A percentile compares a stretch with the other conserved stretches of the same genome.
Evolutionary conservation across 192 early-diverging fungal species (phyloP).

Genomic region (Linnemannia schmuckeri): DNA sequence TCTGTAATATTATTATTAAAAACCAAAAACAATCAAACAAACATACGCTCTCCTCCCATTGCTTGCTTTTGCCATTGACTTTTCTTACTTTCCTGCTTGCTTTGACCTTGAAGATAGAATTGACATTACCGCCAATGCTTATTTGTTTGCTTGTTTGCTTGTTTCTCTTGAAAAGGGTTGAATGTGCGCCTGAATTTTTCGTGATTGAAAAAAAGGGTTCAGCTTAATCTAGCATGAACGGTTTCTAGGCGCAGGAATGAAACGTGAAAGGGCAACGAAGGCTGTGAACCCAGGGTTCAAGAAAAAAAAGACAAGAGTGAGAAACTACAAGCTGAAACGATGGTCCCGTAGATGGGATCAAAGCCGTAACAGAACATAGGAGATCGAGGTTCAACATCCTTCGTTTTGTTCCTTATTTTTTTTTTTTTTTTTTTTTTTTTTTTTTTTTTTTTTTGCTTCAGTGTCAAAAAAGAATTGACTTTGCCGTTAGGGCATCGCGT

Average conservation of each 20-base stretch:
- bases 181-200: too few species aligned
- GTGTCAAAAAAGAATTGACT: too few species aligned
- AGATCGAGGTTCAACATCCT: background rate
- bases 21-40: conserved; percentile 11
- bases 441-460: too few species aligned
- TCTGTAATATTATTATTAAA: conserved; percentile 28
- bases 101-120: background rate
- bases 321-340: background rate
- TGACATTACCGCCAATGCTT: background rate
- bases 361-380: background rate
- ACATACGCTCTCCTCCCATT: background rate
- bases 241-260: background rate
- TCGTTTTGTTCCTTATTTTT: too few species aligned
- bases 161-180: background rate
- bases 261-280: background rate
- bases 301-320: background rate
- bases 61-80: background rate
- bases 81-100: background rate
- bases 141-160: too few species aligned
- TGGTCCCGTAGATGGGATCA: background rate
- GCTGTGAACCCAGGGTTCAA: background rate
- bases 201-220: background rate
- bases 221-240: background rate
- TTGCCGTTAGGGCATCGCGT: background rate
- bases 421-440: too few species aligned